A percentile compares a stretch with the other conserved stretches of the same genome.
These are phyloP conservation scores for Yamadazyma spencermartinsiae DNA, from an alignment of 1,139 yeast species.

Conservation along the genomic window DNA sequence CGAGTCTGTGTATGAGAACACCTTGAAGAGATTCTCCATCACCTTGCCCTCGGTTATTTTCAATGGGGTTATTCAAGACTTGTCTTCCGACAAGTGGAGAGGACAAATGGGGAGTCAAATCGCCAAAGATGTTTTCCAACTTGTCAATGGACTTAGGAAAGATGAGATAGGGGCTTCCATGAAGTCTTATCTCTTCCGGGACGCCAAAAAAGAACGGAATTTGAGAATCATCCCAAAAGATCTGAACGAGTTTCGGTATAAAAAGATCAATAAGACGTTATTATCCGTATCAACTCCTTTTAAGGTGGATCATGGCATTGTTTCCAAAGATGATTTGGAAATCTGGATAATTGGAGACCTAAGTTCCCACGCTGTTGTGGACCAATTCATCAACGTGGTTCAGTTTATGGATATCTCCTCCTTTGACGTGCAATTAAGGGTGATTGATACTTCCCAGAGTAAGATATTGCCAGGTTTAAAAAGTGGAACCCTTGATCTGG, in stretches of 20 bases:
- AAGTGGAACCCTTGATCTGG: constrained; percentile 14
- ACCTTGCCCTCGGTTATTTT: constrained; percentile 56
- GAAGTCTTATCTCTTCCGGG: constrained; percentile 32
- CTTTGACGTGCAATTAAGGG: constrained; percentile 36
- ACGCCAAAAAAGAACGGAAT: constrained; percentile 35
- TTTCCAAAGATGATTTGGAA: constrained; percentile 25
- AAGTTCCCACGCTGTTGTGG: constrained; percentile 27
- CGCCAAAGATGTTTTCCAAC: constrained; percentile 33
- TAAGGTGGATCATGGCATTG: constrained; percentile 15
- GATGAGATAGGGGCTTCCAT: constrained; percentile 23
- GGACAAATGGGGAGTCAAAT: constrained; percentile 40
- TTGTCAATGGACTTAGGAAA: constrained; percentile 25
- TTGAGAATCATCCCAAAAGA: constrained; percentile 35
- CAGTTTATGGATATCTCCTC: constrained; percentile 29
- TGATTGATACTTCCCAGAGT: constrained; percentile 18
- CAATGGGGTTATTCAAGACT: constrained; percentile 66
- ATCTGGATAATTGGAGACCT: constrained; percentile 63
- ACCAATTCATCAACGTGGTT: constrained; percentile 43
- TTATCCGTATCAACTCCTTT: constrained; percentile 22
- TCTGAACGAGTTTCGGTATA: constrained; percentile 35
- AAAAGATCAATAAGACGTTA: constrained; percentile 29
- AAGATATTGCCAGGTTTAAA: constrained; percentile 10
- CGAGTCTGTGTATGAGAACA: constrained; percentile 22
- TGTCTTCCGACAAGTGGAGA: constrained; percentile 40
- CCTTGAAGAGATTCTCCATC: constrained; percentile 38